Percentiles rank a stretch among this genome's conserved stretches.
Evolutionary conservation across 225 moss, liverwort and hornwort species (phyloP).

Genomic region (Climacium dendroides): DNA sequence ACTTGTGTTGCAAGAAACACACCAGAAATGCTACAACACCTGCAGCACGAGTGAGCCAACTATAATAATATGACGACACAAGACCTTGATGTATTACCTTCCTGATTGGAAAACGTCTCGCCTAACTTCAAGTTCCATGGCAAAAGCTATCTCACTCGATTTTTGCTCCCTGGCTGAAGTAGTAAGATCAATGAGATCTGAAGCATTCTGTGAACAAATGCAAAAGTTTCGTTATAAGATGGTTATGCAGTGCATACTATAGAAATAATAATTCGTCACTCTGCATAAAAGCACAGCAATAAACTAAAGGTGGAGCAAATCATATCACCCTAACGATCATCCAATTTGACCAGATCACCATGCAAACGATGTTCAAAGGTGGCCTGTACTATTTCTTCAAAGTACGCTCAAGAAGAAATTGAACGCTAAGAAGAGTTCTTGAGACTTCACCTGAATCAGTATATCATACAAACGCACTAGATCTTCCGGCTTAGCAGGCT

Average conservation of each 20-base stretch:
- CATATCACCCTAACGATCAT: neutral
- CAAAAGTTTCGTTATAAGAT: neutral
- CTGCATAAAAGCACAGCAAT: neutral
- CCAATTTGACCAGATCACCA: neutral
- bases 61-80: neutral
- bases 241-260: neutral
- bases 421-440: neutral
- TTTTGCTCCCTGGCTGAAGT: conserved; percentile 71
- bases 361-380: neutral
- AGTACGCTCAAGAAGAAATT: neutral
- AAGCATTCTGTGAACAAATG: conserved; percentile 50
- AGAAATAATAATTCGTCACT: neutral
- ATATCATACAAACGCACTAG: conserved; percentile 87
- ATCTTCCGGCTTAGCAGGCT: conserved; percentile 96
- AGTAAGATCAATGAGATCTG: conserved; percentile 76
- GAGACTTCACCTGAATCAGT: conserved; percentile 59
- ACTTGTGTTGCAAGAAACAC: neutral
- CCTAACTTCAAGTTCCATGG: conserved; percentile 54
- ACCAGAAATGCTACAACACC: neutral
- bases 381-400: neutral
- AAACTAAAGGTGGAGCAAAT: neutral
- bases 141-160: conserved; percentile 49
- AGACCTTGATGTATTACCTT: conserved; percentile 32
- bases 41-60: neutral
- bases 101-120: conserved; percentile 60